Conservation (phyloP, 306 rosid genomes). For the cucumber (Cucumis sativus) region DNA sequence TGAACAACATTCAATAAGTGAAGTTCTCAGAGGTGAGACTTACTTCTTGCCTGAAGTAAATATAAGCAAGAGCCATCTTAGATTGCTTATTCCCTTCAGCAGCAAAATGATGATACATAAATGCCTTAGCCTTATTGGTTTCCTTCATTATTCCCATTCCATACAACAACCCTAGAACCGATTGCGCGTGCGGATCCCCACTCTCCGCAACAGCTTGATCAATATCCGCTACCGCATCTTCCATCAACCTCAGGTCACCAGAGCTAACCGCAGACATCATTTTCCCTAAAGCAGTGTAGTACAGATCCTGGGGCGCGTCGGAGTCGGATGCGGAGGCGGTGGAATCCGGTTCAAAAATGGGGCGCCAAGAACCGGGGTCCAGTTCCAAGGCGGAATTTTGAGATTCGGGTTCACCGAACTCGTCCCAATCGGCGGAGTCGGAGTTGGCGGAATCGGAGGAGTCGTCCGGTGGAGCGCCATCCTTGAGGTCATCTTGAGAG, state of each 20-base stretch:
- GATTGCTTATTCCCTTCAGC: conserved; percentile 81
- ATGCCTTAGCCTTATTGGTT: conserved; percentile 51
- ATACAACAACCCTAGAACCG: conserved; percentile 64
- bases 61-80: conserved; percentile 89
- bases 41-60: conserved; percentile 81
- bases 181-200: conserved; percentile 55
- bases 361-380: conserved; percentile 93
- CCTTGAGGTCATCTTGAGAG: conserved; percentile 69
- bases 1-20: neutral
- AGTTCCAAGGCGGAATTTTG: conserved; percentile 65
- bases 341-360: conserved; percentile 62
- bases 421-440: conserved; percentile 84
- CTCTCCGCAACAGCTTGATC: conserved; percentile 24
- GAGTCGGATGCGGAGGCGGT: conserved; percentile 5
- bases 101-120: conserved; percentile 67
- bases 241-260: conserved; percentile 35
- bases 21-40: neutral
- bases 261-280: conserved; percentile 40
- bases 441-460: conserved; percentile 29
- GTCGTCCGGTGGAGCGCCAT: conserved; percentile 28
- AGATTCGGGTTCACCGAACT: conserved; percentile 57
- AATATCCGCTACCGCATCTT: conserved; percentile 53
- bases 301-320: conserved; percentile 21
- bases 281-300: conserved; percentile 44
- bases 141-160: conserved; percentile 67